Base-by-base conservation (phyloP, 2,329 filamentous ascomycete genomes). In the Nigrospora osmanthi region DNA sequence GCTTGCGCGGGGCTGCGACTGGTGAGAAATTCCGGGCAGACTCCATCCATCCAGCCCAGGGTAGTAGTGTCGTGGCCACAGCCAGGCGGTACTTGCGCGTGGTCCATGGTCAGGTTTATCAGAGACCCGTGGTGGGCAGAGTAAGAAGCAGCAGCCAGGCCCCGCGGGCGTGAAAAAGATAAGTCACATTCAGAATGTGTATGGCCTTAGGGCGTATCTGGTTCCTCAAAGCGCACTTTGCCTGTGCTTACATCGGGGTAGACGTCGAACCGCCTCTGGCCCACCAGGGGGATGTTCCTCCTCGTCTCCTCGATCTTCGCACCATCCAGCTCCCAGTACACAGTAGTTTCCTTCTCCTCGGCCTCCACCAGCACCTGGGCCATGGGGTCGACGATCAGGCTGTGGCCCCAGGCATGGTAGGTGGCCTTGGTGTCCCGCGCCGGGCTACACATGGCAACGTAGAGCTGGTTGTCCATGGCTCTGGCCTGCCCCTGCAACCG, bases 361-460 rank as follows among this genome's bases (percentile, higher is more conserved):
- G 89, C 79, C 72, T 95, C 83, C 14, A 72, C 75, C 55, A 96
- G 54, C n/a, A 97, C 79, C 54, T 82, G 72, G 12, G 89, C 93
- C 71, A 91, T 87, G 2, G 93, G 91, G 62, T 95, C 88, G 7
- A 86, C 83, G 44, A 97, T 73, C 72, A 96, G 72, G 55, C 85
- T 94, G 64, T 98, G 93, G 0, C 93, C 93, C 77, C 83, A 98
- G 1, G 93, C 91, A 59, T 90, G 82, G 63, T 98, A 98, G 6
- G 75, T 74, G 1, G 88, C 87, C 36, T 64, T 60, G 72, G 82
- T 74, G 64, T 95, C 89, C 49, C 91, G 75, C 31, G 91, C 89
- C 1, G 93, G 93, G 61, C 87, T 93, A 69, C 93, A 98, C 62
- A 98, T 68, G 32, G 83, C 93, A 12, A 97, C 89, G 64, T 94